These are phyloP conservation scores for Berkeleyomyces rouxiae DNA, from an alignment of 2,329 filamentous ascomycete genomes.

Conservation along the genomic window DNA sequence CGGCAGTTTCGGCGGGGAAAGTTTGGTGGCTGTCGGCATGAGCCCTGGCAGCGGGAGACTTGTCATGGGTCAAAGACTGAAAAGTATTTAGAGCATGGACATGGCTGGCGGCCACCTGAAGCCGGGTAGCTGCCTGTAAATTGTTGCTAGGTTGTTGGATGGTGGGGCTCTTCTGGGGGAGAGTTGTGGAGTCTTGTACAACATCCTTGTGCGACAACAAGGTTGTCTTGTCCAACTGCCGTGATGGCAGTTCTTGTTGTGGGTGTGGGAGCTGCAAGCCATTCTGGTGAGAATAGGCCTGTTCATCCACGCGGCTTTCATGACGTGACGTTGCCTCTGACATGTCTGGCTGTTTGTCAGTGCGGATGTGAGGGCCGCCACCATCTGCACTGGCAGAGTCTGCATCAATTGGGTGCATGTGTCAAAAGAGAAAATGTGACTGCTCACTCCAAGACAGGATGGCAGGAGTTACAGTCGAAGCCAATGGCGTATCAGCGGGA, in stretches of 20 bases:
- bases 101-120: background rate
- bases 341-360: background rate
- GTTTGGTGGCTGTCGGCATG: background rate
- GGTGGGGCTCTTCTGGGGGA: too few relatives aligned
- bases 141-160: background rate
- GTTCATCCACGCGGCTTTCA: background rate
- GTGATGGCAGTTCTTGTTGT: background rate
- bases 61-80: background rate
- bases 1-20: background rate
- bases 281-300: too few relatives aligned
- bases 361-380: background rate
- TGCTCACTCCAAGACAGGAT: background rate
- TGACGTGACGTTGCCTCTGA: background rate
- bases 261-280: too few relatives aligned
- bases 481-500: background rate
- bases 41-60: background rate
- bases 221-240: background rate
- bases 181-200: background rate
- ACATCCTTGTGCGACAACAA: background rate
- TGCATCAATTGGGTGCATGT: background rate
- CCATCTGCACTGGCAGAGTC: background rate
- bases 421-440: background rate
- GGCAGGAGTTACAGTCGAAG: too few relatives aligned
- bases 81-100: background rate
- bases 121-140: background rate